A percentile compares a stretch with the other conserved stretches of the same genome.
Conservation (phyloP, 495 filamentous ascomycete genomes). For the Hypoxylon fuscum region DNA sequence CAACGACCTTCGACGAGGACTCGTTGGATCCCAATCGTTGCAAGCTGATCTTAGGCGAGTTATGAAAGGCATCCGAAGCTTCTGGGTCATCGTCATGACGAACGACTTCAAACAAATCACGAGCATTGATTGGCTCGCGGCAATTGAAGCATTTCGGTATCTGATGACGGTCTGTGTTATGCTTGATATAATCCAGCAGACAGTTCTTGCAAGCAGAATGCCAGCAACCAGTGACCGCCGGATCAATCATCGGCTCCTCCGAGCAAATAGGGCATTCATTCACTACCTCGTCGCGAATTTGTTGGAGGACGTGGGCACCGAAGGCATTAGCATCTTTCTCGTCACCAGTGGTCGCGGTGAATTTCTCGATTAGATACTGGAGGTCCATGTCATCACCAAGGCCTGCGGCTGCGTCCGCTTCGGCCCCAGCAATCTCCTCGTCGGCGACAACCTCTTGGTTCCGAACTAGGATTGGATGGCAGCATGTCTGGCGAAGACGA, state of each 20-base stretch:
- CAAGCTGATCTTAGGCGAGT: conserved; percentile 73
- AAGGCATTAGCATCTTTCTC: conserved; percentile 75
- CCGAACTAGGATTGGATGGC: conserved; percentile 87
- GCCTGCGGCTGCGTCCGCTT: conserved; percentile 79
- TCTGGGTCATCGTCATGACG: conserved; percentile 58
- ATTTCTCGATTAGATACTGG: conserved; percentile 81
- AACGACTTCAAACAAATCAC: conserved; percentile 92
- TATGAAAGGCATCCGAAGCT: conserved; percentile 50
- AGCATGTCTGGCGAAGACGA: conserved; percentile 91
- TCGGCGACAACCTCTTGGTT: conserved; percentile 86
- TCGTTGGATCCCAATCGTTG: conserved; percentile 76
- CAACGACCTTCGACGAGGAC: conserved; percentile 87
- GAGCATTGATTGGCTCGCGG: conserved; percentile 78
- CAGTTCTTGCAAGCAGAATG: conserved; percentile 96
- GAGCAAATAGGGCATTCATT: conserved; percentile 95
- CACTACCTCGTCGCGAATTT: conserved; percentile 87
- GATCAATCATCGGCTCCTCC: conserved; percentile 93
- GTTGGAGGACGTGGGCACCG: conserved; percentile 83
- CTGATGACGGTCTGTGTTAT: conserved; percentile 79
- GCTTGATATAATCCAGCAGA: conserved; percentile 82
- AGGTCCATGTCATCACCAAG: conserved; percentile 97
- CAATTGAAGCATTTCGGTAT: conserved; percentile 88
- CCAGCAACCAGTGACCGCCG: conserved; percentile 94
- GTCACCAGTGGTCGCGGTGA: conserved; percentile 73
- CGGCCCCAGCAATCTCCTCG: conserved; percentile 83